phyloP scores from a whole-genome alignment of 2,329 filamentous ascomycete genomes.

The Tetracladium maxilliforme region DNA sequence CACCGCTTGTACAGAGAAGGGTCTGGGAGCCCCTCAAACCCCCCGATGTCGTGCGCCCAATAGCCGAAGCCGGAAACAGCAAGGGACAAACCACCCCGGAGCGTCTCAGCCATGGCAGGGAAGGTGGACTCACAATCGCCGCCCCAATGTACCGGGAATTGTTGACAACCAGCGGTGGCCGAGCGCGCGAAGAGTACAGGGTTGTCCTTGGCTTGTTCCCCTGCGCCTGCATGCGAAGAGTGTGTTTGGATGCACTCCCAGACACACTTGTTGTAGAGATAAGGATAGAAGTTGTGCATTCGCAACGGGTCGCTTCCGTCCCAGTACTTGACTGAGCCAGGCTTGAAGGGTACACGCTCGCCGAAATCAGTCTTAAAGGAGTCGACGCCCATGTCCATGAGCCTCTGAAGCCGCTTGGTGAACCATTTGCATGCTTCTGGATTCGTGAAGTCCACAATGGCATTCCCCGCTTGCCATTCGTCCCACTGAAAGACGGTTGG shows the following conservation, averaged over 20 bases:
- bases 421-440: conserved; percentile 42
- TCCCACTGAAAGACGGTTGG: conserved; percentile 52
- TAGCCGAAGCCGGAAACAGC: conserved; percentile 42
- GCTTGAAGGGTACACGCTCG: conserved; percentile 40
- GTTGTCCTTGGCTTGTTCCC: conserved; percentile 28
- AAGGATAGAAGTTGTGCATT: conserved; percentile 52
- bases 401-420: conserved; percentile 28
- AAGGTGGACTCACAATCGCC: conserved; percentile 49
- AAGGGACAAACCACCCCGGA: conserved; percentile 41
- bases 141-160: conserved; percentile 45
- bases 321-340: conserved; percentile 38
- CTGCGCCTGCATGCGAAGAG: too few relatives aligned
- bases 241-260: conserved; percentile 34
- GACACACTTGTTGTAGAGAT: conserved; percentile 44
- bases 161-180: conserved; percentile 41
- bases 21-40: conserved; percentile 43
- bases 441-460: conserved; percentile 47
- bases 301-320: conserved; percentile 34
- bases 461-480: conserved; percentile 50
- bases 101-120: conserved; percentile 45
- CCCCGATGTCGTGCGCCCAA: conserved; percentile 48
- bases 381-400: conserved; percentile 45
- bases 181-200: conserved; percentile 43
- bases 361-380: conserved; percentile 51
- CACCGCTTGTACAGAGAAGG: conserved; percentile 48